Evolutionary conservation across 495 filamentous ascomycete genomes (phyloP).

Genomic region (Daldinia vernicosa): DNA sequence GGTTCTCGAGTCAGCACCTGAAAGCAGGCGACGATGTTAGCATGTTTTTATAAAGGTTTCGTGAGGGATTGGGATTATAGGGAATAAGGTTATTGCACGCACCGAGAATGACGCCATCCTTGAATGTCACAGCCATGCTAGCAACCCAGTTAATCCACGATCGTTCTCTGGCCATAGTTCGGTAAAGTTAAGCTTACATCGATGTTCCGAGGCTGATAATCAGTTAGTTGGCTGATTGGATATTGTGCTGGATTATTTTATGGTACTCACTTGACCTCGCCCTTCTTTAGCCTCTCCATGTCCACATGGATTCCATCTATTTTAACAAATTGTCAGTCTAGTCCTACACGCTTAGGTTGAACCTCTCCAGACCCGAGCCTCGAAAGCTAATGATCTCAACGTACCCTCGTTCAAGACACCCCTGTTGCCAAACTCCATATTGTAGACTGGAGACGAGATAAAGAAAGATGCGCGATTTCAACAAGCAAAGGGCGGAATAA

Average conservation of each 20-base stretch:
- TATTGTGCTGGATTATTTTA: slow-evolving; percentile 2
- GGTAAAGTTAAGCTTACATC: slow-evolving; percentile 72
- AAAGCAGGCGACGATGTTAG: slow-evolving; percentile 28
- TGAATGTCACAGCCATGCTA: slow-evolving; percentile 95
- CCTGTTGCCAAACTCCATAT: slow-evolving; percentile 69
- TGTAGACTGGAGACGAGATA: background rate
- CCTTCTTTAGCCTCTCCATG: slow-evolving; percentile 93
- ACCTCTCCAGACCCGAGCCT: slow-evolving; percentile 17
- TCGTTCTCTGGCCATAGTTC: slow-evolving; percentile 9
- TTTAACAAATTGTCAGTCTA: slow-evolving; percentile 13
- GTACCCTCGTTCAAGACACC: slow-evolving; percentile 78
- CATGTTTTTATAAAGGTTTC: background rate
- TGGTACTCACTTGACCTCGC: slow-evolving; percentile 79
- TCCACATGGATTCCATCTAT: slow-evolving; percentile 98
- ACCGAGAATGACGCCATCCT: slow-evolving; percentile 94
- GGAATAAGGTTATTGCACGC: slow-evolving; percentile 35
- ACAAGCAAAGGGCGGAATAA: background rate
- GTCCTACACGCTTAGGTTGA: slow-evolving; percentile 11
- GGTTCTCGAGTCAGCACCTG: slow-evolving; percentile 92
- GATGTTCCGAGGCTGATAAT: slow-evolving; percentile 89
- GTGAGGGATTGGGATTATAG: background rate
- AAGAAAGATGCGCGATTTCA: background rate
- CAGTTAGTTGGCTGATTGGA: slow-evolving; percentile 45
- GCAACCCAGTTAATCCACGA: slow-evolving; percentile 43
- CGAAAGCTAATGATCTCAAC: slow-evolving; percentile 21